These are phyloP conservation scores for Paraphoma chrysanthemicola DNA, from an alignment of 2,329 filamentous ascomycete genomes.

Conservation along the genomic window DNA sequence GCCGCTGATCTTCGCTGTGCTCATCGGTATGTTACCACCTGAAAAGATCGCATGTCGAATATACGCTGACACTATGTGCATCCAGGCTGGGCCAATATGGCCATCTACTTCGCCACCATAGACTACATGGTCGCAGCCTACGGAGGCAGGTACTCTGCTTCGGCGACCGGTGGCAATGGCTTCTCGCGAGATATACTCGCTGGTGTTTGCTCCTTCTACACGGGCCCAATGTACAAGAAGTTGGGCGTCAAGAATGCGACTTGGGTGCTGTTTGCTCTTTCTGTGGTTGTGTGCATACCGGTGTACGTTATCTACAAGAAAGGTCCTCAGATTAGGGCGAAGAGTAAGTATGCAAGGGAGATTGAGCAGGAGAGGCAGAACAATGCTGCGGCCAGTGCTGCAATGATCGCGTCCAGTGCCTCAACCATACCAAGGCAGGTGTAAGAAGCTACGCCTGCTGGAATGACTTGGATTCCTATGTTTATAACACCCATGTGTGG, in stretches of 20 bases:
- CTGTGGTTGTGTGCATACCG: constrained; percentile 57
- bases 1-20: constrained; percentile 52
- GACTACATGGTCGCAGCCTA: constrained; percentile 80
- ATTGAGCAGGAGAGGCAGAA: constrained; percentile 25
- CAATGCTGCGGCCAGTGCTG: constrained; percentile 2
- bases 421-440: background rate
- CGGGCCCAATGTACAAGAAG: constrained; percentile 43
- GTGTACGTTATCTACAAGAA: constrained; percentile 64
- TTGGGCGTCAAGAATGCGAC: constrained; percentile 28
- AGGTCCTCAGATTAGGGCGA: constrained; percentile 58
- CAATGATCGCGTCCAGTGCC: background rate
- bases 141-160: constrained; percentile 71
- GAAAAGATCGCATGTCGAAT: background rate
- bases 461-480: background rate
- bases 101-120: constrained; percentile 76
- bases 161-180: constrained; percentile 78
- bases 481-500: background rate
- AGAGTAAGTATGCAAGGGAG: constrained; percentile 29
- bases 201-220: constrained; percentile 68
- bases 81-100: constrained; percentile 22
- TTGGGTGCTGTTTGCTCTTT: constrained; percentile 58
- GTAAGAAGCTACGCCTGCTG: background rate
- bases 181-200: constrained; percentile 77
- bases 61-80: background rate
- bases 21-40: constrained; percentile 63